phyloP scores from a whole-genome alignment of 139 green algal species.

The Chlorella sp. region DNA sequence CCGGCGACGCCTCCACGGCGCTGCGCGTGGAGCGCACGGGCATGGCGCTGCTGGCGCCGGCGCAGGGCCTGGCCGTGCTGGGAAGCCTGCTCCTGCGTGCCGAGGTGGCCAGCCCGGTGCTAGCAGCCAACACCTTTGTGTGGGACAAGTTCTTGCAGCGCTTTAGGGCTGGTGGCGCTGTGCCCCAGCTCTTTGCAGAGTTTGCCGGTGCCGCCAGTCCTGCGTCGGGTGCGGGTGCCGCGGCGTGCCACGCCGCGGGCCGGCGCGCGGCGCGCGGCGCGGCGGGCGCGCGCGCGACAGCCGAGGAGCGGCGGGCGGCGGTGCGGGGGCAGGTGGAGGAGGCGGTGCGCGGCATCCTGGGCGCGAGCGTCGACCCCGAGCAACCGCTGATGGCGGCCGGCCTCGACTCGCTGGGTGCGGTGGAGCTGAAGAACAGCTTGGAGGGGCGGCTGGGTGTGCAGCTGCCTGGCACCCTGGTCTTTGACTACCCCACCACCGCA shows the following conservation, averaged over 20 bases:
- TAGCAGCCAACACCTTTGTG: constrained; percentile 40
- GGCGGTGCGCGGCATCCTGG: constrained; percentile 51
- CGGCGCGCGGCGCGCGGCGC: not conserved
- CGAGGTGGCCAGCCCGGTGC: constrained; percentile 11
- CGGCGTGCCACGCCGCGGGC: not conserved
- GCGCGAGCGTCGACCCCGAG: constrained; percentile 36
- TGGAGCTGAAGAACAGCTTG: constrained; percentile 60
- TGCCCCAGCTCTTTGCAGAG: constrained; percentile 33
- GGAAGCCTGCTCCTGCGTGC: constrained; percentile 26
- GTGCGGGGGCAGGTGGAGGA: constrained; percentile 33
- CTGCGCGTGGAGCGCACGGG: constrained; percentile 70
- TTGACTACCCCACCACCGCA: constrained; percentile 80
- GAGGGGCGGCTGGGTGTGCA: constrained; percentile 61
- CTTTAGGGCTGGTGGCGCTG: constrained; percentile 21
- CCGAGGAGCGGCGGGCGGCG: constrained; percentile 23
- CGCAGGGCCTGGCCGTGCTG: constrained; percentile 44
- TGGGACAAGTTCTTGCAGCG: constrained; percentile 42
- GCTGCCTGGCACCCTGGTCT: constrained; percentile 82
- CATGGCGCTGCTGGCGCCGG: constrained; percentile 55
- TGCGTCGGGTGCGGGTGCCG: not conserved
- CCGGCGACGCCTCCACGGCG: constrained; percentile 46
- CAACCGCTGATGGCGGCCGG: constrained; percentile 77
- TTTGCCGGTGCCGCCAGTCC: constrained; percentile 16
- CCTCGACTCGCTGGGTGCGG: constrained; percentile 75
- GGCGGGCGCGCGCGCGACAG: not conserved